Evolutionary conservation across 192 early-diverging fungal genomes (phyloP).

Genomic region (Funneliformis mosseae): DNA sequence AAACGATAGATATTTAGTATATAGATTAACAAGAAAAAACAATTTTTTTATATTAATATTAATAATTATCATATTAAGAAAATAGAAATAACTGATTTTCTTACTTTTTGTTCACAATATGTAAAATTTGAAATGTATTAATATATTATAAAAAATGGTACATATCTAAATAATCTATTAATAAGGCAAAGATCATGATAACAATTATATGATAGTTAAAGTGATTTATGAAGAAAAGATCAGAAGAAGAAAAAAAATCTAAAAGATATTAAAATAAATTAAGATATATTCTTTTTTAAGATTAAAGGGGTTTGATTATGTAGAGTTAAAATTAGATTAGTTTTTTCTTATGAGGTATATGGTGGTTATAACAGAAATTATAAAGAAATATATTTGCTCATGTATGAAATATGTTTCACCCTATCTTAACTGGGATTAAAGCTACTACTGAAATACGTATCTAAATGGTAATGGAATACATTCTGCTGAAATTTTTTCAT

Average conservation of each 20-base stretch:
- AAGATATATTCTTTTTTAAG: conserved; percentile 16
- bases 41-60: too few relatives aligned
- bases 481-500: conserved; percentile 30
- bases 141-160: conserved; percentile 30
- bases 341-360: conserved; percentile 13
- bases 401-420: conserved; percentile 23
- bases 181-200: conserved; percentile 21
- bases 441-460: conserved; percentile 28
- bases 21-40: too few relatives aligned
- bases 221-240: conserved; percentile 18
- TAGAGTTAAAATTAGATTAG: conserved; percentile 5
- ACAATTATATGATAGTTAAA: conserved; percentile 29
- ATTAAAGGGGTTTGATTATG: conserved; percentile 17
- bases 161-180: conserved; percentile 20
- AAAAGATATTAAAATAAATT: conserved; percentile 25
- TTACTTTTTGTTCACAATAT: conserved; percentile 21
- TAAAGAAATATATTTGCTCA: conserved; percentile 21
- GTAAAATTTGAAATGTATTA: conserved; percentile 19
- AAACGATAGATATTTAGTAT: too few relatives aligned
- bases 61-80: too few relatives aligned
- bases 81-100: conserved; percentile 24
- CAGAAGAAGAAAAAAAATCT: conserved; percentile 33
- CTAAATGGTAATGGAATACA: conserved; percentile 26
- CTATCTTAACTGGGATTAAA: conserved; percentile 29
- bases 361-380: conserved; percentile 26